Evolutionary conservation across 371 early-diverging fungal species (phyloP).

Genomic region (Cokeromyces recurvatus): DNA sequence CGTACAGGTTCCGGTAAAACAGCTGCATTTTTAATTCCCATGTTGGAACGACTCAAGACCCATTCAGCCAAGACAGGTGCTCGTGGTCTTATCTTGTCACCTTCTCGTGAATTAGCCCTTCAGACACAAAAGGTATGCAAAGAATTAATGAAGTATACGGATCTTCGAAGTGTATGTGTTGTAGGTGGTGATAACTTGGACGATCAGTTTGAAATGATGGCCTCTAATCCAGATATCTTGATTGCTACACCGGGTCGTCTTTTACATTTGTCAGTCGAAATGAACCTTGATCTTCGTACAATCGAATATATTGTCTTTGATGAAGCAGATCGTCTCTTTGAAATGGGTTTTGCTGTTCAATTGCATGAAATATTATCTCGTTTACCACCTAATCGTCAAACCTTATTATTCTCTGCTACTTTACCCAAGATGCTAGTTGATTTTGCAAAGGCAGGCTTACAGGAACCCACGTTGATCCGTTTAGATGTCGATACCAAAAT

Average conservation of each 20-base stretch:
- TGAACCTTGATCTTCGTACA: slow-evolving; percentile 80
- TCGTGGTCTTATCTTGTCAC: slow-evolving; percentile 84
- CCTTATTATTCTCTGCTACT: slow-evolving; percentile 93
- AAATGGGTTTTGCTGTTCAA: slow-evolving; percentile 97
- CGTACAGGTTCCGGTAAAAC: slow-evolving; percentile 99
- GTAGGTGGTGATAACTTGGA: slow-evolving; percentile 97
- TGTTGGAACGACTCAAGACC: slow-evolving; percentile 82
- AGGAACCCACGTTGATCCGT: slow-evolving; percentile 89
- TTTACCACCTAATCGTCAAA: slow-evolving; percentile 83
- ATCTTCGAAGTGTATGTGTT: slow-evolving; percentile 82
- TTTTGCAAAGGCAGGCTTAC: slow-evolving; percentile 93
- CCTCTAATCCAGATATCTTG: slow-evolving; percentile 93
- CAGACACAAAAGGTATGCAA: slow-evolving; percentile 94
- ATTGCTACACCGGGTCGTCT: slow-evolving; percentile 98
- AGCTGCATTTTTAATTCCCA: slow-evolving; percentile 94
- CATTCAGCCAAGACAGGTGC: slow-evolving; percentile 90
- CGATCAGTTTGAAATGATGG: slow-evolving; percentile 88
- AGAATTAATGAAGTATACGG: slow-evolving; percentile 88
- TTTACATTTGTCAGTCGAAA: slow-evolving; percentile 93
- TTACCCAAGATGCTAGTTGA: slow-evolving; percentile 88
- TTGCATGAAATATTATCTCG: slow-evolving; percentile 85
- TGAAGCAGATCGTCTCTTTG: slow-evolving; percentile 98
- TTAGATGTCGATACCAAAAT: slow-evolving; percentile 94
- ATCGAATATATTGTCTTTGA: slow-evolving; percentile 98
- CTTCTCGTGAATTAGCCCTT: slow-evolving; percentile 94